Evolutionary conservation across 257 asterid genomes (phyloP).

Genomic region (Mitragyna speciosa): DNA sequence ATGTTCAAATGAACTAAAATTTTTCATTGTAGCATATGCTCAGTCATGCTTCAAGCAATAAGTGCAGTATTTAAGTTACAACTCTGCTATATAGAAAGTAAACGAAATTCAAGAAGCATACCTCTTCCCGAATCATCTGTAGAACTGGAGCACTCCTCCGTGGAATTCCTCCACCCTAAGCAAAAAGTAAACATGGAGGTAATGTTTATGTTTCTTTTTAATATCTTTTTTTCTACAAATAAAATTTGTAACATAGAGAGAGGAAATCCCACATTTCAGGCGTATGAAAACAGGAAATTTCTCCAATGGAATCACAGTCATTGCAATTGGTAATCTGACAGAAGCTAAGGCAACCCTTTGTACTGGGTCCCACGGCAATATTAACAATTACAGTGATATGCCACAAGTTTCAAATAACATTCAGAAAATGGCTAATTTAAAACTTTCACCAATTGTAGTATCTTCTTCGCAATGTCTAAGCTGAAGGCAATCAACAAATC

Average conservation of each 20-base stretch:
- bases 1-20: not conserved
- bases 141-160: slow-evolving; percentile 89
- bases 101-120: slow-evolving; percentile 37
- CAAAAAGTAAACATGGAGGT: slow-evolving; percentile 16
- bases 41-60: not conserved
- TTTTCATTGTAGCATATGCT: not conserved
- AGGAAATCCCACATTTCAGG: not conserved
- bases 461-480: not conserved
- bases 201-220: not conserved
- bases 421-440: not conserved
- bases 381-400: not conserved
- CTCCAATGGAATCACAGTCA: not conserved
- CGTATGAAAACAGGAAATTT: not conserved
- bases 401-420: not conserved
- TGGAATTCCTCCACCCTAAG: slow-evolving; percentile 93
- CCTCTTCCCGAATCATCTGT: slow-evolving; percentile 85
- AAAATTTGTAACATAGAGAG: not conserved
- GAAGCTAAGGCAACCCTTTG: not conserved
- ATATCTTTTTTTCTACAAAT: not conserved
- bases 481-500: not conserved
- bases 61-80: slow-evolving; percentile 10
- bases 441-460: not conserved
- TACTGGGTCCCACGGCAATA: not conserved
- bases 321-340: not conserved
- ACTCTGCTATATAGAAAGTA: slow-evolving; percentile 1